Conservation (phyloP, 176 grass and related monocot genomes). For the Hsuehochloa calcarea region DNA sequence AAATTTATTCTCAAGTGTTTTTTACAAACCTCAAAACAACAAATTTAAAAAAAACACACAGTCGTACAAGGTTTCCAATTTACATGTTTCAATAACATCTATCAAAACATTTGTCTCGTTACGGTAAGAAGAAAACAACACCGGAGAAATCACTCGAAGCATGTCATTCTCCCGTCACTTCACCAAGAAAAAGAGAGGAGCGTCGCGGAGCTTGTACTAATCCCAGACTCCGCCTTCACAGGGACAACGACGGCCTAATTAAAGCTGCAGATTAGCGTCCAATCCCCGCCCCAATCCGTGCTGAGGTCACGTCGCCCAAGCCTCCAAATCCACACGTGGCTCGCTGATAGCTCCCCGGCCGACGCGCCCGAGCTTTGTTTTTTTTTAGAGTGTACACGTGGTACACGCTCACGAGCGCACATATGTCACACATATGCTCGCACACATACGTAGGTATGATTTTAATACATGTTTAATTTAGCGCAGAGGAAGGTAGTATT, state of each 20-base stretch:
- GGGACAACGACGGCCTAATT: background rate
- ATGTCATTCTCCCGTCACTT: background rate
- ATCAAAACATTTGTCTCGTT: background rate
- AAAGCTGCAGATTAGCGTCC: background rate
- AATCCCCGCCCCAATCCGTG: slow-evolving; percentile 24
- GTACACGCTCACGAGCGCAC: too few species aligned
- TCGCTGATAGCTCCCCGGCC: background rate
- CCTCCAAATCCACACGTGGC: slow-evolving; percentile 47
- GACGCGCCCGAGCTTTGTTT: too few species aligned
- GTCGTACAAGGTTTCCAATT: background rate
- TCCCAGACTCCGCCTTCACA: background rate
- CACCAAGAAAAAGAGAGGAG: too few species aligned
- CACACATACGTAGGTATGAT: too few species aligned
- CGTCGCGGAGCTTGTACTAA: background rate
- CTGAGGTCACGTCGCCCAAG: slow-evolving; percentile 22
- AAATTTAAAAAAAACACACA: too few species aligned
- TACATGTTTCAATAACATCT: background rate
- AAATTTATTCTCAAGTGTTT: too few species aligned
- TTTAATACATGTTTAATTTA: too few species aligned
- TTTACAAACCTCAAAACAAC: too few species aligned
- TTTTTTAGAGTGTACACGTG: too few species aligned
- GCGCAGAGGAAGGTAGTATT: too few species aligned
- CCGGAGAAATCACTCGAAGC: background rate
- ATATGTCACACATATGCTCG: too few species aligned
- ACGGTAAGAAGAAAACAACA: background rate